Conservation (phyloP, 1,284 basidiomycete genomes). For the Ceratobasidium sp. region DNA sequence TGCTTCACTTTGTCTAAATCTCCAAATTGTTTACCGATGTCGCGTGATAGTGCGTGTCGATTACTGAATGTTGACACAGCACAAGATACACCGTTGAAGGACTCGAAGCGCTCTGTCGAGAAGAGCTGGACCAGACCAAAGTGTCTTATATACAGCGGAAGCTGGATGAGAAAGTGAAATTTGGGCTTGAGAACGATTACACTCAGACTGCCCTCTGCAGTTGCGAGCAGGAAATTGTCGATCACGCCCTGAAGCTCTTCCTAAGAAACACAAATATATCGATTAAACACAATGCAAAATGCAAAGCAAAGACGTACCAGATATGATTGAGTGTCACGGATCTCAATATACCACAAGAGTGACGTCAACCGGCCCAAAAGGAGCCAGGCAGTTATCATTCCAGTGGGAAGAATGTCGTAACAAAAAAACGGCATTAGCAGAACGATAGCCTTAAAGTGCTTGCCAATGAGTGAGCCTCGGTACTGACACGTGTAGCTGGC, state of each 20-base stretch:
- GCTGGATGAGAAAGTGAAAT: conserved; percentile 59
- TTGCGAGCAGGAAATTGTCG: conserved; percentile 48
- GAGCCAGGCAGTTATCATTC: conserved; percentile 56
- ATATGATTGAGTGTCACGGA: conserved; percentile 58
- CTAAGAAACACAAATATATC: conserved; percentile 50
- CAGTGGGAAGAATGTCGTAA: conserved; percentile 51
- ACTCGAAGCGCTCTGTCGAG: conserved; percentile 60
- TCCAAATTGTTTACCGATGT: conserved; percentile 58
- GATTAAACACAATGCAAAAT: background rate
- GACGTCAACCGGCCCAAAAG: conserved; percentile 57
- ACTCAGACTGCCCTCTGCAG: conserved; percentile 48
- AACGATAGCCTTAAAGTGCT: conserved; percentile 61
- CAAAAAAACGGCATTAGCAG: conserved; percentile 59
- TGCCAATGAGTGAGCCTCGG: conserved; percentile 60
- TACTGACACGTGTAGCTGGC: conserved; percentile 61
- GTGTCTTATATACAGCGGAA: conserved; percentile 54
- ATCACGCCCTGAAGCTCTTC: conserved; percentile 55
- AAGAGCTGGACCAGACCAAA: conserved; percentile 58
- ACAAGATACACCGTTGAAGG: conserved; percentile 61
- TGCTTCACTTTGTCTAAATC: conserved; percentile 60
- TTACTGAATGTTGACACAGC: conserved; percentile 54
- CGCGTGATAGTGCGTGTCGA: conserved; percentile 50
- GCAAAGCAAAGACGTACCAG: too few relatives aligned
- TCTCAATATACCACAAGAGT: conserved; percentile 59
- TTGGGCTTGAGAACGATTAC: conserved; percentile 59